Conservation (phyloP, 192 early-diverging fungal species). For the Backusella morwellensis region DNA sequence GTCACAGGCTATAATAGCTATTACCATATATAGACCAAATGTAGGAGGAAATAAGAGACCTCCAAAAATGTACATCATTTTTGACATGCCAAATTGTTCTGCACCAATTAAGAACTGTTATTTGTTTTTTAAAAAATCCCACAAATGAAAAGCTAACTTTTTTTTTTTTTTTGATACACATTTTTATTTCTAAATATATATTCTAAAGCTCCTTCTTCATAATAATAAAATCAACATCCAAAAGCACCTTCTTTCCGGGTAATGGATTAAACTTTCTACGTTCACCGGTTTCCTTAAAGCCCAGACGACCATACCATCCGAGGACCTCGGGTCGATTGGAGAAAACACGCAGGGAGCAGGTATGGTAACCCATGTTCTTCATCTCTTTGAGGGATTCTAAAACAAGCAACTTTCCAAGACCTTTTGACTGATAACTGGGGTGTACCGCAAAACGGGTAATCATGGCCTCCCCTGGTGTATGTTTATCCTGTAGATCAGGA, state of each 20-base stretch:
- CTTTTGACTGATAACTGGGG: constrained; percentile 5
- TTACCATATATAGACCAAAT: too few relatives aligned
- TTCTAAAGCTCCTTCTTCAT: background rate
- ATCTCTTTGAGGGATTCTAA: background rate
- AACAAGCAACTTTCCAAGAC: background rate
- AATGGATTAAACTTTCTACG: background rate
- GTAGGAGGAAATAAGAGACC: too few relatives aligned
- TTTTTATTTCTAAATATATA: too few relatives aligned
- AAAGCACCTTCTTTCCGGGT: background rate
- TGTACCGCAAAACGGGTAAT: background rate
- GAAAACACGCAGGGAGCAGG: background rate
- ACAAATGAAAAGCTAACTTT: too few relatives aligned
- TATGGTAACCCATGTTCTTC: background rate
- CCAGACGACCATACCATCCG: background rate
- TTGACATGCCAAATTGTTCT: too few relatives aligned
- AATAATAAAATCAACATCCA: constrained; percentile 3
- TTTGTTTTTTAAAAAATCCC: too few relatives aligned
- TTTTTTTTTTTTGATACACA: too few relatives aligned
- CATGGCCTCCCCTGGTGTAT: constrained; percentile 4
- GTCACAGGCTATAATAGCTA: too few relatives aligned
- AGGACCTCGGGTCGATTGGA: background rate
- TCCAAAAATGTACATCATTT: too few relatives aligned
- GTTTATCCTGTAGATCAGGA: background rate
- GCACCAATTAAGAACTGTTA: too few relatives aligned
- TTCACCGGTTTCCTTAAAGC: constrained; percentile 1